Percentiles rank a stretch among this genome's conserved stretches.
Conservation (phyloP, 2,329 filamentous ascomycete species). For the Epicoccum sorghinum region DNA sequence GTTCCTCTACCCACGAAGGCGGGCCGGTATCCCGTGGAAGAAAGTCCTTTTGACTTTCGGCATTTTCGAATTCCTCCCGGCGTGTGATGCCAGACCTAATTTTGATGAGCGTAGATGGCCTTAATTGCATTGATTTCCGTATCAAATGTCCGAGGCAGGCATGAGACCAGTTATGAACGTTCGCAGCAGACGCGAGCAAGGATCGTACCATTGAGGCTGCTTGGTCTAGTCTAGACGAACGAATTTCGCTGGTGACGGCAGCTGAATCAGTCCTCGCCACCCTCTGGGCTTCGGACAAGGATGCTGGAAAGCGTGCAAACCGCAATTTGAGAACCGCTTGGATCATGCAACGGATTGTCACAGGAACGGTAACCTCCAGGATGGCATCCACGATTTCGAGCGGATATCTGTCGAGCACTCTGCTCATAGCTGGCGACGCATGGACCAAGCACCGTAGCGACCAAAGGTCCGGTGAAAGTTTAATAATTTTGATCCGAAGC, state of each 20-base stretch:
- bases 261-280: neutral
- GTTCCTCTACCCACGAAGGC: slow-evolving; percentile 14
- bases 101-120: slow-evolving; percentile 13
- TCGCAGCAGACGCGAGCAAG: slow-evolving; percentile 6
- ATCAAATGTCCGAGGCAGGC: slow-evolving; percentile 16
- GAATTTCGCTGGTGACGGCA: neutral
- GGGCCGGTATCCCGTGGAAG: slow-evolving; percentile 12
- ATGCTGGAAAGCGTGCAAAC: slow-evolving; percentile 1
- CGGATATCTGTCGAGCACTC: slow-evolving; percentile 15
- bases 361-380: slow-evolving; percentile 9
- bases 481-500: slow-evolving; percentile 12
- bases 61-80: slow-evolving; percentile 9
- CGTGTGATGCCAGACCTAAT: neutral
- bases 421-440: slow-evolving; percentile 12
- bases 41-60: slow-evolving; percentile 14
- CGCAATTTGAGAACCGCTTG: neutral
- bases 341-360: neutral
- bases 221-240: neutral
- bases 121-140: slow-evolving; percentile 8
- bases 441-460: slow-evolving; percentile 12
- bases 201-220: slow-evolving; percentile 6
- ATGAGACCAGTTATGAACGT: slow-evolving; percentile 14
- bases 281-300: neutral
- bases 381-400: slow-evolving; percentile 16
- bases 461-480: slow-evolving; percentile 7